Percentiles rank a stretch among this genome's conserved stretches.
Conservation (phyloP, 352 stramenopile genomes). For the Globisporangium lucens region DNA sequence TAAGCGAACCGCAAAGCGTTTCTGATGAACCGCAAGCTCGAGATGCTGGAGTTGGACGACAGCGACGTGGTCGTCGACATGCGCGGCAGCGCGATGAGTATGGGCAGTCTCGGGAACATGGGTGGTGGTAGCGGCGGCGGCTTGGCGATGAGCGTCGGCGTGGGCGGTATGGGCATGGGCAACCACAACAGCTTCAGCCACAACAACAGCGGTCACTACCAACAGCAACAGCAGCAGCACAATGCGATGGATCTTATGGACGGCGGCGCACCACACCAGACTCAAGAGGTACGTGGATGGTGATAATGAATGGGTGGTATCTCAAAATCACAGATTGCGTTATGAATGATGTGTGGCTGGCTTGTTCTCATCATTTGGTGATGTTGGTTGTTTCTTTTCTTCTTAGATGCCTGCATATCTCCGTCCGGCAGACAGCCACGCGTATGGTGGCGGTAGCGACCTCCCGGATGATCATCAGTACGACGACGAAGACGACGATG, state of each 20-base stretch:
- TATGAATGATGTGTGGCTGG: background rate
- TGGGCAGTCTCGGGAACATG: slow-evolving; percentile 28
- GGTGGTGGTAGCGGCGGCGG: slow-evolving; percentile 6
- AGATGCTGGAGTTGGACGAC: slow-evolving; percentile 53
- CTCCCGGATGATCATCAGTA: slow-evolving; percentile 55
- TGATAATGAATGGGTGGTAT: background rate
- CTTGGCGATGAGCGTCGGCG: background rate
- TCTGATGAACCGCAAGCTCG: slow-evolving; percentile 72
- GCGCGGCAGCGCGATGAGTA: slow-evolving; percentile 20
- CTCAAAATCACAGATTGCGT: background rate
- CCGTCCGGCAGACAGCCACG: background rate
- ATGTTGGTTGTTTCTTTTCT: background rate
- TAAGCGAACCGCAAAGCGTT: slow-evolving; percentile 11
- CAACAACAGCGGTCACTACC: background rate
- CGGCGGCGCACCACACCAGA: background rate
- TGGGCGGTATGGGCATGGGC: background rate
- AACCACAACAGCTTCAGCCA: background rate
- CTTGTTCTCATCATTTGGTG: background rate
- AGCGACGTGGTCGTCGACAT: slow-evolving; percentile 32
- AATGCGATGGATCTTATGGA: slow-evolving; percentile 9
- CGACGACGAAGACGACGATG: slow-evolving; percentile 72
- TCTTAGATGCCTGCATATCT: slow-evolving; percentile 1
- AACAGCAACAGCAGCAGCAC: background rate
- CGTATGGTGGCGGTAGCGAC: background rate
- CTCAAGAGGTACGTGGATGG: slow-evolving; percentile 4